Conservation (phyloP, 352 stramenopile genomes). For the Phytophthora palmivora region DNA sequence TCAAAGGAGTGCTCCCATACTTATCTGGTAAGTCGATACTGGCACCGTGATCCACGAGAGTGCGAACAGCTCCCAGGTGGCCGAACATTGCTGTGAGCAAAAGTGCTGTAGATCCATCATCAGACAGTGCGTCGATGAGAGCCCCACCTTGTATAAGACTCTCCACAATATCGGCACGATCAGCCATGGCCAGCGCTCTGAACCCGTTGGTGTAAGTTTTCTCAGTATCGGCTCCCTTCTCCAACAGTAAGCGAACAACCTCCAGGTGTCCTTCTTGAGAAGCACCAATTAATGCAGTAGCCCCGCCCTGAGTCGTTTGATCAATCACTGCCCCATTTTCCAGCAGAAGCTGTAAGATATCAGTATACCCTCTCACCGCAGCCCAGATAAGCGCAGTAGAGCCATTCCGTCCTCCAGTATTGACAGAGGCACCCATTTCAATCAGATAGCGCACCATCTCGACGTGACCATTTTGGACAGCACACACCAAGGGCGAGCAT, state of each 20-base stretch:
- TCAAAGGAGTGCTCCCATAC: conserved; percentile 9
- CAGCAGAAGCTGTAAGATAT: neutral
- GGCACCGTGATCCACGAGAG: conserved; percentile 8
- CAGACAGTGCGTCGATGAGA: neutral
- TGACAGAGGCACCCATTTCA: neutral
- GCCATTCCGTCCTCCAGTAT: neutral
- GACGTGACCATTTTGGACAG: neutral
- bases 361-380: neutral
- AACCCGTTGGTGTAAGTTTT: conserved; percentile 1
- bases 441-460: neutral
- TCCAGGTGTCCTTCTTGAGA: neutral
- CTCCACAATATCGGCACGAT: conserved; percentile 2
- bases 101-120: conserved; percentile 15
- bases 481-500: conserved; percentile 1
- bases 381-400: conserved; percentile 1
- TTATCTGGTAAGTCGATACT: conserved; percentile 4
- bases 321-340: neutral
- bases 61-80: neutral
- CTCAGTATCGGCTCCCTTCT: conserved; percentile 2
- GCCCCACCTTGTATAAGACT: conserved; percentile 1
- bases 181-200: conserved; percentile 4
- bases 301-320: neutral
- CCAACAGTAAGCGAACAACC: neutral
- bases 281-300: neutral
- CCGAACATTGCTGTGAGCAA: conserved; percentile 6